Conservation (phyloP, 2,329 filamentous ascomycete genomes). For the Colletotrichum brevisporum region DNA sequence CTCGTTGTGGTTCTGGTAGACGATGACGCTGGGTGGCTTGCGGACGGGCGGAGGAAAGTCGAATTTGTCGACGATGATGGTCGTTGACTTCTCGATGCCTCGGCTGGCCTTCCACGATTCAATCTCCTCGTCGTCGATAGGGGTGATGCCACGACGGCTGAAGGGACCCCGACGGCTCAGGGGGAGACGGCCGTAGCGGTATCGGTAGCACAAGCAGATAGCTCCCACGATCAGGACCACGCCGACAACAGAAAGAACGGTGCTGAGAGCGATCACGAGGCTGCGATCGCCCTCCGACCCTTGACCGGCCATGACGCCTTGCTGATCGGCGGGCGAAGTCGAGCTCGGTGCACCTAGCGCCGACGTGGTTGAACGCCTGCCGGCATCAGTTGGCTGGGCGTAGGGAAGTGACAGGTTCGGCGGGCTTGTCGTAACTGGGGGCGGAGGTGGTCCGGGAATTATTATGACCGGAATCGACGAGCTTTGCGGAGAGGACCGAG, state of each 20-base stretch:
- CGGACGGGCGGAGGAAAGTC: constrained; percentile 53
- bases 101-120: constrained; percentile 69
- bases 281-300: constrained; percentile 52
- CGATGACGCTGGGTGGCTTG: constrained; percentile 67
- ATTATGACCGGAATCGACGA: neutral
- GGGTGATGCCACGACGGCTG: constrained; percentile 67
- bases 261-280: constrained; percentile 66
- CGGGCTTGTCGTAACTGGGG: constrained; percentile 1
- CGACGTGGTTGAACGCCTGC: neutral
- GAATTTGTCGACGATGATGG: constrained; percentile 49
- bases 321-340: constrained; percentile 22
- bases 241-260: constrained; percentile 62
- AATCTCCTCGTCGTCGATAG: constrained; percentile 76
- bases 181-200: constrained; percentile 51
- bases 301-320: constrained; percentile 32
- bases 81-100: constrained; percentile 48
- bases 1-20: constrained; percentile 59
- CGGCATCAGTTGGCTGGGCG: constrained; percentile 34
- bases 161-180: constrained; percentile 64
- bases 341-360: constrained; percentile 34
- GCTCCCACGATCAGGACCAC: constrained; percentile 52
- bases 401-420: neutral
- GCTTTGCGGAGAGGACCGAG: constrained; percentile 14
- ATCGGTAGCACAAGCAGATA: constrained; percentile 56
- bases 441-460: neutral